These are phyloP conservation scores for Rhizopogon rudus DNA, from an alignment of 768 basidiomycete genomes.

Conservation along the genomic window DNA sequence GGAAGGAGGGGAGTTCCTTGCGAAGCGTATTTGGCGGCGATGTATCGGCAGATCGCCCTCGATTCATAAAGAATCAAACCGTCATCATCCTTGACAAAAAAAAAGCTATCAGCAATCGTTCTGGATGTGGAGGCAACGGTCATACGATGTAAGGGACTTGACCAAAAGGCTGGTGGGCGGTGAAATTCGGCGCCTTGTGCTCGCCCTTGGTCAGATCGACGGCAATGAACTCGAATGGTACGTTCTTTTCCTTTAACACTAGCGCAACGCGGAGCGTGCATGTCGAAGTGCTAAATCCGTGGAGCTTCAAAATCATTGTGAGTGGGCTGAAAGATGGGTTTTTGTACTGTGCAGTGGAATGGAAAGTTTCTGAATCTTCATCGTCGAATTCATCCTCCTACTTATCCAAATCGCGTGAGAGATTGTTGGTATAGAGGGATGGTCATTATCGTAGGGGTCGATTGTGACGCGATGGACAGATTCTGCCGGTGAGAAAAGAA, in stretches of 20 bases:
- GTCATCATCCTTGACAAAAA: constrained; percentile 25
- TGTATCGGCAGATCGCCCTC: constrained; percentile 38
- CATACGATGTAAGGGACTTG: constrained; percentile 35
- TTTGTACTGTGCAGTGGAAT: not conserved
- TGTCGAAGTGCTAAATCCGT: constrained; percentile 28
- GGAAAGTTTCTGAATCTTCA: not conserved
- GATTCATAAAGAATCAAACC: constrained; percentile 39
- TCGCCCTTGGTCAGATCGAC: constrained; percentile 38
- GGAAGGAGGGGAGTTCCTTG: constrained; percentile 34
- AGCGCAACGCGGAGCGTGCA: constrained; percentile 48
- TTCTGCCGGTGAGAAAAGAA: too few relatives aligned
- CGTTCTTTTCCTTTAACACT: constrained; percentile 47
- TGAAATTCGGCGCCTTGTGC: constrained; percentile 43
- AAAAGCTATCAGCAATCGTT: not conserved
- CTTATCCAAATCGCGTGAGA: constrained; percentile 10
- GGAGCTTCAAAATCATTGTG: constrained; percentile 17
- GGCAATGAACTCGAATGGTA: constrained; percentile 46
- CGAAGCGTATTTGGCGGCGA: constrained; percentile 32
- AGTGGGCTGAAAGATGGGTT: not conserved
- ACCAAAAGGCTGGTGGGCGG: constrained; percentile 52
- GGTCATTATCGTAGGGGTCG: not conserved
- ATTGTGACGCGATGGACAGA: too few relatives aligned
- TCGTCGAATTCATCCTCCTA: not conserved
- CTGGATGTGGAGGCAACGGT: not conserved
- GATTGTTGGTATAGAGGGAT: not conserved